A percentile compares a stretch with the other conserved stretches of the same genome.
phyloP scores from a whole-genome alignment of 2,329 filamentous ascomycete genomes.

The Aspergillus texensis region DNA sequence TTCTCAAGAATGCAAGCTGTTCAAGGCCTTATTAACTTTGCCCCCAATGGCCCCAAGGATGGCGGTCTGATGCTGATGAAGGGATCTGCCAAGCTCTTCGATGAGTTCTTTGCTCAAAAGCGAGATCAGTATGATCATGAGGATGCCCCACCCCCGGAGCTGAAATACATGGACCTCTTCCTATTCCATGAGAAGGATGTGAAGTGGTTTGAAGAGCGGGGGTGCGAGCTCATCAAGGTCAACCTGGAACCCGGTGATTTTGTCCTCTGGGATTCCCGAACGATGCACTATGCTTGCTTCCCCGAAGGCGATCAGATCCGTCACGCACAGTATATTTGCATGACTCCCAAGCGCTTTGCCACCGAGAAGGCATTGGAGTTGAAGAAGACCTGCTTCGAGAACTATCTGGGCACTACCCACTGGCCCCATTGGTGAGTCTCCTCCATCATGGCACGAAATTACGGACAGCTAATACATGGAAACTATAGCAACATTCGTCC shows the following conservation, averaged over 20 bases:
- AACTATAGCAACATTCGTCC: constrained; percentile 40
- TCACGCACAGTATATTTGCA: constrained; percentile 42
- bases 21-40: constrained; percentile 50
- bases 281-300: constrained; percentile 48
- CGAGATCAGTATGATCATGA: constrained; percentile 20
- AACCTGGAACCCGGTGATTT: constrained; percentile 47
- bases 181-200: constrained; percentile 48
- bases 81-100: constrained; percentile 45
- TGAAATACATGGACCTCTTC: constrained; percentile 43
- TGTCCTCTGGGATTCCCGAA: constrained; percentile 51
- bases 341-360: constrained; percentile 41
- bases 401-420: constrained; percentile 40
- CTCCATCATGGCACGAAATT: fast-evolving
- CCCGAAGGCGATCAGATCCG: constrained; percentile 42
- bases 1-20: constrained; percentile 29
- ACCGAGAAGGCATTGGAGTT: constrained; percentile 33
- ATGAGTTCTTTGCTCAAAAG: constrained; percentile 50
- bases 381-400: constrained; percentile 39
- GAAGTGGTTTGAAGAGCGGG: constrained; percentile 46
- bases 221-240: constrained; percentile 45
- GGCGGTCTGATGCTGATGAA: constrained; percentile 52
- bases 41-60: constrained; percentile 50
- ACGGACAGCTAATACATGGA: background rate
- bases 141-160: constrained; percentile 19
- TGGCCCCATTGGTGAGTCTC: constrained; percentile 35